Evolutionary conservation across 1,139 yeast species (phyloP), one percentile per base, ranked within the genome.

Genomic region (Pichia norvegensis): DNA sequence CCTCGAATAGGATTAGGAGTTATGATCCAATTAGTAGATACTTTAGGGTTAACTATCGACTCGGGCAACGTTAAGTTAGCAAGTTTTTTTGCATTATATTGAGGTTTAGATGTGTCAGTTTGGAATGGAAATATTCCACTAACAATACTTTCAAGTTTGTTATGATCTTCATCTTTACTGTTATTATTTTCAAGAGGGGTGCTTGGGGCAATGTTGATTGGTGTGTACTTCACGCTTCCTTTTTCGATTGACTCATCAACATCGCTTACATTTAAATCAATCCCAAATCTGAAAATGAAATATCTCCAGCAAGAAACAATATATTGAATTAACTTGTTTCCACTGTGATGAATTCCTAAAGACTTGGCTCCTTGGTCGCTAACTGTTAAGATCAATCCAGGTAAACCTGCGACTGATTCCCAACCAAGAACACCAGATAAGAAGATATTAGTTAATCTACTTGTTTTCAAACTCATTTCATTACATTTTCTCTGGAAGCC

Each of bases 361-460:
- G 70, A 64, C 41, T 74, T 73, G 46, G 76, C 74, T 1, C 90
- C 90, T 51, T 86, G 84, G 56, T 87, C 97, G 45, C 88, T 81
- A n/a, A 85, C 70, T 0, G 97, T 87, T 46, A 92, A 67, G 44
- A 90, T 77, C 55, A 87, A 67, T 0, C 98, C 98, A 0, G 97
- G 97, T 13, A 92, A 65, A 0, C 98, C 98, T 13, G 95, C 90
- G 6, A 88, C 67, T 21, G 81, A 73, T 7, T 74, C 64, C 97
- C 97, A 90, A 44, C 72, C 67, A 14, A 85, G 54, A 14, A 69
- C 69, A 2, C 98, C 98, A 0, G 95, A 80, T 8, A 90, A 59
- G 57, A 86, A 88, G 3, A 90, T 69, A 29, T 79, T 76, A 46
- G 76, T 72, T 33, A 87, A 65, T 53, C 77, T 80, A 3, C 75